Base-by-base conservation (phyloP, 441 rosid species). In the Lepidium campestre region DNA sequence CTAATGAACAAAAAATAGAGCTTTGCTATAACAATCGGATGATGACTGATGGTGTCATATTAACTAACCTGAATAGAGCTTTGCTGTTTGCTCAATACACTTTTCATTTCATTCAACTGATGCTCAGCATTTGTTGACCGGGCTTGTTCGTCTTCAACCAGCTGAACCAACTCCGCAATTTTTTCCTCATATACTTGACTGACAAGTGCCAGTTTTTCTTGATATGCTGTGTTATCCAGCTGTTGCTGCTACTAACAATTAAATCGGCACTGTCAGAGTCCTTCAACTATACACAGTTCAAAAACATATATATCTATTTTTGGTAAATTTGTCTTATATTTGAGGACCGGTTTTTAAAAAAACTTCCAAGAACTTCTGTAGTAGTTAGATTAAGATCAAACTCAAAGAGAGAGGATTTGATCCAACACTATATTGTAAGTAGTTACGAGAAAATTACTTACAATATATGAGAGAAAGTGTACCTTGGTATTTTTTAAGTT, bases 141-240 rank as follows among this genome's bases (percentile, higher is more conserved):
- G 31, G 77, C 68, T 56, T 50, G 78, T 70, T 93, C 90, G 59
- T 77, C 73, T 67, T 93, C 93, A 29, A 84, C 71, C 77, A 68
- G 77, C 79, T 80, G 80, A 39, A 81, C 77, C 67, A 90, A 57
- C 60, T 87, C 88, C 1, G 82, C 77, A 70, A 87, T 81, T 79
- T 82, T 93, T 67, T 75, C 81, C 81, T 90, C 98, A 54, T 90
- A 87, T 85, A 81, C 85, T 81, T 86, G 90, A 68, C 91, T 88
- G 48, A 86, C 84, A 71, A 89, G 95, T 67, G 92, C 96, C 57
- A 93, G 83, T 55, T 81, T 83, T 62, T 86, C 87, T 74, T 93
- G 85, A 78, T 83, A 83, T 32, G 85, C 74, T 39, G 86, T 86
- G 81, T 75, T 86, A 62, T 91, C 90, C 62, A 83, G 84, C 76